Evolutionary conservation across 2,329 filamentous ascomycete genomes (phyloP).

Genomic region (Sporothrix luriei): DNA sequence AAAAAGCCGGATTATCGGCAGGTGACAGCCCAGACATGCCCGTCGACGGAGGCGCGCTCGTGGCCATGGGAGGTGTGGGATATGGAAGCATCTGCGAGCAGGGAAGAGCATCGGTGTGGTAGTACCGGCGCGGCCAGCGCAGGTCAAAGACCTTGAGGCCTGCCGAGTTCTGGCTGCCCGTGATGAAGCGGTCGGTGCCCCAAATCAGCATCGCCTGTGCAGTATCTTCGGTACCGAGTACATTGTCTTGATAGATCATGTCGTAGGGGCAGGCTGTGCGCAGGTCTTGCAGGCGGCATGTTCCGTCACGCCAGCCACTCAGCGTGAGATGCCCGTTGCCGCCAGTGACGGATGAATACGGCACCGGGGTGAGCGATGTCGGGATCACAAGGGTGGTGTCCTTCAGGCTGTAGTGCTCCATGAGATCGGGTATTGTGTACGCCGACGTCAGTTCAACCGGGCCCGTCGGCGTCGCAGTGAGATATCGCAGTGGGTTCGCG

Average conservation of each 20-base stretch:
- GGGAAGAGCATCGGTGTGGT: slow-evolving; percentile 52
- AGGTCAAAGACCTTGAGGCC: slow-evolving; percentile 59
- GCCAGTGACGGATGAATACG: slow-evolving; percentile 40
- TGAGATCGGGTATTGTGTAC: slow-evolving; percentile 34
- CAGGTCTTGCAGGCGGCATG: slow-evolving; percentile 54
- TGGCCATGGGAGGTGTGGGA: slow-evolving; percentile 41
- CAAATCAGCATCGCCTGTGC: slow-evolving; percentile 54
- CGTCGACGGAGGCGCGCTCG: neutral
- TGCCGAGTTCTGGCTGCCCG: slow-evolving; percentile 50
- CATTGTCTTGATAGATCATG: slow-evolving; percentile 56
- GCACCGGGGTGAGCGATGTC: slow-evolving; percentile 52
- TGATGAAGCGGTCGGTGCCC: slow-evolving; percentile 55
- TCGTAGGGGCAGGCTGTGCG: slow-evolving; percentile 53
- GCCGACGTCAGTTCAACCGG: slow-evolving; percentile 44
- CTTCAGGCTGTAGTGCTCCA: slow-evolving; percentile 38
- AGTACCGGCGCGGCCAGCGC: slow-evolving; percentile 53
- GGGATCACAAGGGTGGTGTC: slow-evolving; percentile 39
- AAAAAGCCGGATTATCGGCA: too few species aligned
- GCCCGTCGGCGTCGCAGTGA: slow-evolving; percentile 52
- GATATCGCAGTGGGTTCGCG: slow-evolving; percentile 50
- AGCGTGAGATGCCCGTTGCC: slow-evolving; percentile 47
- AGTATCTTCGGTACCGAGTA: slow-evolving; percentile 50
- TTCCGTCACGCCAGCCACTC: slow-evolving; percentile 58
- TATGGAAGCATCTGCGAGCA: slow-evolving; percentile 48
- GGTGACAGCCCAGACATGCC: neutral